Evolutionary conservation across 768 basidiomycete species (phyloP), one percentile per base, ranked within the genome.

Genomic region (Naematelia aurantialba): DNA sequence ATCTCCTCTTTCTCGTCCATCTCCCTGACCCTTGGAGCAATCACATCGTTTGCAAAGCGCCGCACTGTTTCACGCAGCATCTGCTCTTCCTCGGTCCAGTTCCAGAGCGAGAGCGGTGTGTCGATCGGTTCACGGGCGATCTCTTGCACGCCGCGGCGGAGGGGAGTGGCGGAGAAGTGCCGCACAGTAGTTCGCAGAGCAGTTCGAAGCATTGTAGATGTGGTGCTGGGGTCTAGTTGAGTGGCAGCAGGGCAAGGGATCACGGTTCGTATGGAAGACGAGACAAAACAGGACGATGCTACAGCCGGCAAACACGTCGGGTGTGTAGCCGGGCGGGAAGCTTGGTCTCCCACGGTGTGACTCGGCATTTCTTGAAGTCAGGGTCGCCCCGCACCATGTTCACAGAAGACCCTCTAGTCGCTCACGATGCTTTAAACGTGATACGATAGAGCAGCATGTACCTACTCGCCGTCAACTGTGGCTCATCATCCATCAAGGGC

Each of bases 1-100:
- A 99, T 98, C 57, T 76, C 79, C 79, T 99, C 94, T 56, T 86
- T 88, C 82, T 99, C 96, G 72, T 99, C 96, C 96, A 99, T 99
- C 76, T 93, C 91, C 21, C 86, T 83, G 58, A 96, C 93, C 76
- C 86, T 89, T 49, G 96, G 96, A 2, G 79, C 89, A 19, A 99
- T 84, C 26, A 94, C 86, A 52, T 98, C 92, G 52, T 83, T 81
- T 0, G 93, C 90, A 68, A 97, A 98, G 25, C 89, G 87, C 68
- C 82, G 82, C 22, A 97, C 94, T 91, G 89, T 83, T 60, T 99
- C 96, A 26, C 91, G 83, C 12, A 98, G 82, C 87, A 97, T 89
- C 59, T 87, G 79, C 78, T 99, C 96, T 72, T 99, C 96, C 27
- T 97, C 92, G 3, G 91, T 91, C 68, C 91, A 93, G 1, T 82